Conservation (phyloP, 208 protist species). For the Trypanosoma lewisi region DNA sequence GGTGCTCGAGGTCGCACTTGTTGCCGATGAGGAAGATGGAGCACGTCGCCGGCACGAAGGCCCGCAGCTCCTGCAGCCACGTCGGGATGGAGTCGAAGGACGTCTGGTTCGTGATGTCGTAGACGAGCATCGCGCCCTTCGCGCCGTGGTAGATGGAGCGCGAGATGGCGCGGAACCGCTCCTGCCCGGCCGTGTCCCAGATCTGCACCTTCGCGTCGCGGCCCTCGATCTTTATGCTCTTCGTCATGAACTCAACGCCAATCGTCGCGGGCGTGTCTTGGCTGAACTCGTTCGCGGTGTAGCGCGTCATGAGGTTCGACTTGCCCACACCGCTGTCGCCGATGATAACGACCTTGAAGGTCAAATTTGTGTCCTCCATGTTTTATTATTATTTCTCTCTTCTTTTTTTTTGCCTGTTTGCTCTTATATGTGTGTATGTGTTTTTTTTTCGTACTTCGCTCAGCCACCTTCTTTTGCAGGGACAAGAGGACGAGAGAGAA, state of each 20-base stretch:
- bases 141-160: slow-evolving; percentile 96
- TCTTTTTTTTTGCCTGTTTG: slow-evolving; percentile 15
- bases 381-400: slow-evolving; percentile 14
- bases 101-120: slow-evolving; percentile 97
- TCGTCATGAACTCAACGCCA: slow-evolving; percentile 94
- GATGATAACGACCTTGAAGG: slow-evolving; percentile 95
- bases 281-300: slow-evolving; percentile 87
- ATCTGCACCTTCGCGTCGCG: slow-evolving; percentile 98
- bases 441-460: too few species aligned
- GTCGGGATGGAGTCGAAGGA: slow-evolving; percentile 97
- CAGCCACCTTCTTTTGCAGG: too few species aligned
- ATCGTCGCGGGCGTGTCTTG: slow-evolving; percentile 90
- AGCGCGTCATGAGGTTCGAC: slow-evolving; percentile 89
- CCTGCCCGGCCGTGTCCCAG: slow-evolving; percentile 99
- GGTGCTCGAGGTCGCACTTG: slow-evolving; percentile 94
- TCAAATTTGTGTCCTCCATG: slow-evolving; percentile 88
- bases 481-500: too few species aligned
- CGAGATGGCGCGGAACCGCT: slow-evolving; percentile 99
- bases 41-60: slow-evolving; percentile 95
- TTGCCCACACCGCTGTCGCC: slow-evolving; percentile 91
- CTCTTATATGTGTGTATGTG: background rate
- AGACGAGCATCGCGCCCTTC: slow-evolving; percentile 98
- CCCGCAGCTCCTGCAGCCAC: slow-evolving; percentile 98
- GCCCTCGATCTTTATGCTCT: slow-evolving; percentile 89
- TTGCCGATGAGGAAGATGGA: slow-evolving; percentile 99